Evolutionary conservation across 2,329 filamentous ascomycete genomes (phyloP).

Genomic region (Dactylellina haptotyla): DNA sequence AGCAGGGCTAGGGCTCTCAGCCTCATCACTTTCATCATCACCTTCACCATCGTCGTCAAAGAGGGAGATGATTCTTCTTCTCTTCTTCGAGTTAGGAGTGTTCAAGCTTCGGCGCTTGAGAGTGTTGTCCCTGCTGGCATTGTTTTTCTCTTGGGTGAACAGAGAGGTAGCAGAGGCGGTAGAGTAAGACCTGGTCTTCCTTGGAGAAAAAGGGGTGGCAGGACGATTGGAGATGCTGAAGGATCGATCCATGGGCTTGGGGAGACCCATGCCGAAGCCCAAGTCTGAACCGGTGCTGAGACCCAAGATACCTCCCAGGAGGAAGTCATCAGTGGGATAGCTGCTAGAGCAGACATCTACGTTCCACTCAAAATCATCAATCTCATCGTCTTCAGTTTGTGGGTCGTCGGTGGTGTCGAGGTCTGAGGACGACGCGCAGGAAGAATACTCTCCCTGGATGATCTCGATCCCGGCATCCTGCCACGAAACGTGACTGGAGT

Average conservation of each 20-base stretch:
- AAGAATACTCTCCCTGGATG: slow-evolving; percentile 53
- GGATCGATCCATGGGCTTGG: slow-evolving; percentile 36
- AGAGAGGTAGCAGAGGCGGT: slow-evolving; percentile 26
- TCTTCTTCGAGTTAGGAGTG: slow-evolving; percentile 49
- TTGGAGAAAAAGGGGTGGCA: slow-evolving; percentile 38
- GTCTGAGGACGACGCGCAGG: slow-evolving; percentile 42
- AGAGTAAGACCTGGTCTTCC: slow-evolving; percentile 26
- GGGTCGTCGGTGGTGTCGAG: slow-evolving; percentile 50
- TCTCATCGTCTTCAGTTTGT: slow-evolving; percentile 50
- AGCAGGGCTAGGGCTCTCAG: slow-evolving; percentile 37
- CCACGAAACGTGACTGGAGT: slow-evolving; percentile 41
- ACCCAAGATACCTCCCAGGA: slow-evolving; percentile 38
- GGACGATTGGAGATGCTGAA: slow-evolving; percentile 36
- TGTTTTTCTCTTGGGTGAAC: slow-evolving; percentile 17
- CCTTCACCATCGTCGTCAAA: slow-evolving; percentile 45
- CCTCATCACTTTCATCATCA: slow-evolving; percentile 52
- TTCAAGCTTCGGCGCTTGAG: slow-evolving; percentile 40
- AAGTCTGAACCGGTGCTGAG: slow-evolving; percentile 42
- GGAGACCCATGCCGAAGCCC: slow-evolving; percentile 30
- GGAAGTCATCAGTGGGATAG: slow-evolving; percentile 51
- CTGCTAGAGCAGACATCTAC: slow-evolving; percentile 52
- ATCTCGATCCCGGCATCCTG: slow-evolving; percentile 50
- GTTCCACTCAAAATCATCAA: slow-evolving; percentile 53
- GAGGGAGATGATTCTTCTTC: slow-evolving; percentile 44
- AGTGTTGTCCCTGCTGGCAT: slow-evolving; percentile 17